Base-by-base conservation (phyloP, 768 basidiomycete genomes). In the Butyriboletus loyo region DNA sequence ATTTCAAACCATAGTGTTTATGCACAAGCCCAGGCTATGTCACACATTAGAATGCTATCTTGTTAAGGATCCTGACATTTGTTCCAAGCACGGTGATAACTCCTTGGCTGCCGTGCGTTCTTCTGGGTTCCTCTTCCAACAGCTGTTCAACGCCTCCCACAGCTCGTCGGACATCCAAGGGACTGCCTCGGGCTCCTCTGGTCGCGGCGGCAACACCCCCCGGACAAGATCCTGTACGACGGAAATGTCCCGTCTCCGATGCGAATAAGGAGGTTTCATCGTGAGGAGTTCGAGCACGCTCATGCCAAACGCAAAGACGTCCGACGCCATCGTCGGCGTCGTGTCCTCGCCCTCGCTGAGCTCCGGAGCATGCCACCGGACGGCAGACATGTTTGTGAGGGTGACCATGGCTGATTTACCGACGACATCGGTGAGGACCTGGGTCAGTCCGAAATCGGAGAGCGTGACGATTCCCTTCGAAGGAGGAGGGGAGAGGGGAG, bases 401-500 rank as follows among this genome's bases (percentile, higher is more conserved):
- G 75, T 77, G n/a, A 69, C 62, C 25, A 78, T 75, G 31, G 74
- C 73, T 25, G 71, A 61, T 52, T 66, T 77, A 50, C 80, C 81
- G 1, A 81, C 78, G 27, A 84, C 74, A 38, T 83, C 81, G 52
- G 79, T 78, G 34, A 85, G 75, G 27, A 84, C 70, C 60, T 81
- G 83, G 17, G 84, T 79, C 70, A 85, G 78, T 38, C 83, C 83
- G 61, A 86, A 85, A 57, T 86, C 84, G 54, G 79, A 81, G 14
- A 86, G 79, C 30, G 78, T 72, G 24, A 83, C 77, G 55, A 78
- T 70, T 13, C 75, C 77, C 83, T 44, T 30, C 84, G 46, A n/a
- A n/a, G n/a, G n/a, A n/a, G 6, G 52, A 4, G 8, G 17, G 36
- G n/a, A 1, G 13, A 13, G 14, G 22, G 34, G 34, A 34, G 36